Percentiles rank a stretch among this genome's conserved stretches.
phyloP scores from a whole-genome alignment of 305 asterid genomes.

The Lippia alba region DNA sequence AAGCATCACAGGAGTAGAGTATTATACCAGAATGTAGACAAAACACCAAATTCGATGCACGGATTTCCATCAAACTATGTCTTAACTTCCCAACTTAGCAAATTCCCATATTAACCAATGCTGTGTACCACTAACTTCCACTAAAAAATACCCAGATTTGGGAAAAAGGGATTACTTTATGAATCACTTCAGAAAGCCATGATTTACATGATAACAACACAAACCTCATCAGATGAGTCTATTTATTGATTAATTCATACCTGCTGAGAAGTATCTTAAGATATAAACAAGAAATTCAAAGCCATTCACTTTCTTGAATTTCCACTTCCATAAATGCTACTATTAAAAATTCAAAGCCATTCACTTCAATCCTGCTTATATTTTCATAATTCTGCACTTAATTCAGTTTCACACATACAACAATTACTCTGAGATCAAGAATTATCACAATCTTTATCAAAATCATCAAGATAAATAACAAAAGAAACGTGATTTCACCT shows the following conservation, averaged over 20 bases:
- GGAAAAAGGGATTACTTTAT: background rate
- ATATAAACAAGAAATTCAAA: too few species aligned
- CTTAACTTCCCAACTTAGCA: background rate
- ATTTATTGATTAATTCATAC: too few species aligned
- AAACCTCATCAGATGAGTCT: too few species aligned
- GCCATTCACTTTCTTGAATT: background rate
- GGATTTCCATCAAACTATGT: background rate
- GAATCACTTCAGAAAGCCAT: background rate
- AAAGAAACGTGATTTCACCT: too few species aligned
- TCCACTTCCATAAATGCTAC: background rate
- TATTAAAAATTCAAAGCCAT: background rate
- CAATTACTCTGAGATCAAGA: background rate
- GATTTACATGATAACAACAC: too few species aligned
- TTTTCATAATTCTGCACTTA: background rate
- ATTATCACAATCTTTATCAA: background rate
- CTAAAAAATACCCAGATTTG: background rate
- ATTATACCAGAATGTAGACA: background rate
- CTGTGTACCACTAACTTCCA: too few species aligned
- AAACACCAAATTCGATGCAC: background rate
- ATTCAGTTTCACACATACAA: background rate
- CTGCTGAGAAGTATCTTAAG: too few species aligned
- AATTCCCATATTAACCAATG: background rate
- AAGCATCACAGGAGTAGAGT: background rate
- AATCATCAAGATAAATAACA: too few species aligned
- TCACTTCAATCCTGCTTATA: background rate